Evolutionary conservation across 345 rosid genomes (phyloP), one percentile per base, ranked within the genome.

Genomic region (Iberis pinnata): DNA sequence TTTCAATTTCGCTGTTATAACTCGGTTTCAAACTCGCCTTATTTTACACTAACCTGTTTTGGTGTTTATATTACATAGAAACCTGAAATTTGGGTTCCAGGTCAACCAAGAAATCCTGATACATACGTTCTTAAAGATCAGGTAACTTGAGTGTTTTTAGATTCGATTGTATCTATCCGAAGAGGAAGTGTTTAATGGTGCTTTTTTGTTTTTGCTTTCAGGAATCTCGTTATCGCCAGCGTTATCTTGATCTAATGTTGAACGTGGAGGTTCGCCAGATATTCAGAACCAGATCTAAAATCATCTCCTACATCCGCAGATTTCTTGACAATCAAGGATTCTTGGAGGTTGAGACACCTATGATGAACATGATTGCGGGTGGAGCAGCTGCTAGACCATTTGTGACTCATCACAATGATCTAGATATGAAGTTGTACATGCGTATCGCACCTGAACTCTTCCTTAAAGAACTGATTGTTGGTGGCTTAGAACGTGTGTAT

Each of bases 321-420:
- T 92, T 83, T 69, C 87, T 92, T 48, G 85, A 88, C 69, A 62
- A 67, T 52, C 75, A 64, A 55, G 82, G 63, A 45, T 85, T 92
- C 76, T 55, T 81, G 64, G 99, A 88, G 94, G 98, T 85, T 44
- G 98, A 92, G 69, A 92, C 98, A 39, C 96, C 97, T 49, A 88
- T 88, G 95, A 83, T 92, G 97, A 88, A 88, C 75, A 83, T 76
- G 90, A 92, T 88, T 76, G 79, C 97, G 43, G 98, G 98, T 51
- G 98, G 98, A 43, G 98, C 98, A 58, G 85, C 95, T 60, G 98
- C 95, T 17, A 82, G 90, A 14, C 97, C 97, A 17, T 92, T 92
- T 77, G 88, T 80, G 44, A 92, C 98, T 17, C 85, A 88, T 75
- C 98, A 92, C 73, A 88, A 88, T 60, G 98, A 92, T 13, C 60